Base-by-base conservation (phyloP, 108 stramenopile genomes). In the Nitzschia sp. region DNA sequence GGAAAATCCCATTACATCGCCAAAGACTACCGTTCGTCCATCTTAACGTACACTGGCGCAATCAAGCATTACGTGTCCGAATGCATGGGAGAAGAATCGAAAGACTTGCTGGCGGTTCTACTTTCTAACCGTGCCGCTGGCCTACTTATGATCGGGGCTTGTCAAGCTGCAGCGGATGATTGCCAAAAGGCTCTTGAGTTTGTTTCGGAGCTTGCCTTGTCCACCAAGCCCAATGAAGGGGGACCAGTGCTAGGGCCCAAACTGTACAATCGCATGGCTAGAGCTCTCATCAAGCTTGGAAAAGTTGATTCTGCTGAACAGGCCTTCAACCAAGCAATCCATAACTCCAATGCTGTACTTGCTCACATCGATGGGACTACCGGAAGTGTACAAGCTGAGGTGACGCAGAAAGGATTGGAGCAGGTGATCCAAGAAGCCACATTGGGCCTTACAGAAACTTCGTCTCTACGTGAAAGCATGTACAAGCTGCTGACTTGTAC, bases 61-160 rank as follows among this genome's bases (percentile, higher is more conserved):
- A 85, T 90, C 16, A 60, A 58, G 45, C 41, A 63, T 26, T 85
- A 76, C 36, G 63, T 60, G 0, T 66, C 69, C 47, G 27, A 58
- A 5, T 69, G 73, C 45, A 50, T 52, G 45, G 23, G 13, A 17
- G 31, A 30, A 25, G 21, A 38, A 17, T 35, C 47, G 22, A 84
- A 80, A 31, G 77, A 83, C 46, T 54, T 74, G 1, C 58, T 88
- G 9, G 87, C 87, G 36, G 80, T 87, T 2, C 58, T 91, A 1
- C 78, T 78, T 30, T 89, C 88, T 28, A 91, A 94, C 67, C 90
- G 93, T 48, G 90, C 90, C 13, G 93, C 90, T 3, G 85, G 80
- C 8, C 59, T 89, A 16, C 67, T 94, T 53, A 94, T 91, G 88
- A 69, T 87, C 16, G 90, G 87, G 3, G 90, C 85, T 5, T 86